Evolutionary conservation across 768 basidiomycete species (phyloP), one percentile per base, ranked within the genome.

Genomic region (Thelephora ganbajun): DNA sequence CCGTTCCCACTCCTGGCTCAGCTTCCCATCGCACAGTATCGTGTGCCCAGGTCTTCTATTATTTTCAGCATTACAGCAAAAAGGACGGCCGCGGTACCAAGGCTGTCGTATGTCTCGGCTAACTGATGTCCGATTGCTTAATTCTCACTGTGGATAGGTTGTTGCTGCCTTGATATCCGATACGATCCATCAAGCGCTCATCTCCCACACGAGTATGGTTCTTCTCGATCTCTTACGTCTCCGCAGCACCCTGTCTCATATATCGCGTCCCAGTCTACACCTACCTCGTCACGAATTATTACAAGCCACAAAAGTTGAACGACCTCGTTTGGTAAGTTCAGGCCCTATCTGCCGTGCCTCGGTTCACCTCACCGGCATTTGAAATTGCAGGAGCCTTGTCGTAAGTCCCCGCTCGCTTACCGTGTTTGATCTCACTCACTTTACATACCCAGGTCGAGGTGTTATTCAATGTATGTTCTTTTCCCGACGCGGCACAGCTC

Each of bases 41-140:
- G 2, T 74, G 71, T 52, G 68, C 74, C 26, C 75, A 77, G 56
- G 70, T 74, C 0, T 72, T 70, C 67, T 76, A 71, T 55, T 77
- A 76, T 50, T 77, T 71, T 55, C 60, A 66, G 48, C 66, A 69
- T 46, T 77, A 75, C 48, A 56, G 54, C 7, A 65, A 66, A 26
- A 12, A 70, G 67, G 72, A 72, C 56, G 65, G 65, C 48, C 69
- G 72, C 71, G 72, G 73, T 52, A 72, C 75, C 61, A 75, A 73
- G 56, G 52, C 55, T 5, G 63, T 77, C 46, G 74, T 74, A 53
- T 42, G 66, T 54, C 2, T 13, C 30, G 34, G n/a, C n/a, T n/a
- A n/a, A n/a, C 3, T 33, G 36, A 41, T 11, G 9, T 46, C 50
- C 20, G 44, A 37, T 35, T 22, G 22, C 35, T 18, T 16, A 12